phyloP scores from a whole-genome alignment of 345 rosid genomes.

The Noccaea bulbosa region DNA sequence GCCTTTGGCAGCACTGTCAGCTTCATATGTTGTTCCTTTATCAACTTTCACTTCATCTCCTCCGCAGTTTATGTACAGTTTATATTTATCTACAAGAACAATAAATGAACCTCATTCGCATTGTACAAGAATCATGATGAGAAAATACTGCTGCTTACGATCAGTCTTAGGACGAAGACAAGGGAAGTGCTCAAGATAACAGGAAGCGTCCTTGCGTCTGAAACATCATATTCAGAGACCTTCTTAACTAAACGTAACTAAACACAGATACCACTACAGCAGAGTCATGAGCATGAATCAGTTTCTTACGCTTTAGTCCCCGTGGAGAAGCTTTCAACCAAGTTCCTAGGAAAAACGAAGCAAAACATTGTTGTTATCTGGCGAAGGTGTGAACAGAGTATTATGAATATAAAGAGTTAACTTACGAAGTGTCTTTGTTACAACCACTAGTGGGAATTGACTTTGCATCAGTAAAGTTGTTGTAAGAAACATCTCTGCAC shows the following conservation, averaged over 20 bases:
- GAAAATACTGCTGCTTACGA: slow-evolving; percentile 49
- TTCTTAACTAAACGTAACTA: background rate
- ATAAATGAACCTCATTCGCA: slow-evolving; percentile 4
- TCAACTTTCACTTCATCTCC: slow-evolving; percentile 53
- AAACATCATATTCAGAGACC: slow-evolving; percentile 29
- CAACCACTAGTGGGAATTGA: slow-evolving; percentile 57
- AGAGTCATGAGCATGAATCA: background rate
- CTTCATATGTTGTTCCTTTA: slow-evolving; percentile 50
- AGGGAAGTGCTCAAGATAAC: slow-evolving; percentile 67
- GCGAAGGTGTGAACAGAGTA: slow-evolving; percentile 17
- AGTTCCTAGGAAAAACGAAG: slow-evolving; percentile 55
- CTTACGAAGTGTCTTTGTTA: slow-evolving; percentile 71
- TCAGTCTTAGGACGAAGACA: slow-evolving; percentile 53
- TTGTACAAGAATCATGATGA: background rate
- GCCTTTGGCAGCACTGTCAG: slow-evolving; percentile 67
- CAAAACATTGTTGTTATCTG: slow-evolving; percentile 28
- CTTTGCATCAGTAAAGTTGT: slow-evolving; percentile 70
- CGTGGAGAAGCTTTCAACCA: slow-evolving; percentile 72
- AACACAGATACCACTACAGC: background rate
- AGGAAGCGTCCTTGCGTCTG: slow-evolving; percentile 61
- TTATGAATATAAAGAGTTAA: slow-evolving; percentile 17
- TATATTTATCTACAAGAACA: slow-evolving; percentile 51
- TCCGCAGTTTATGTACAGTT: slow-evolving; percentile 78
- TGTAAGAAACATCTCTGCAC: slow-evolving; percentile 75
- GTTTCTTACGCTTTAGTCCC: slow-evolving; percentile 62